Conservation (phyloP, 2,329 filamentous ascomycete genomes). For the Colletotrichum camelliae region DNA sequence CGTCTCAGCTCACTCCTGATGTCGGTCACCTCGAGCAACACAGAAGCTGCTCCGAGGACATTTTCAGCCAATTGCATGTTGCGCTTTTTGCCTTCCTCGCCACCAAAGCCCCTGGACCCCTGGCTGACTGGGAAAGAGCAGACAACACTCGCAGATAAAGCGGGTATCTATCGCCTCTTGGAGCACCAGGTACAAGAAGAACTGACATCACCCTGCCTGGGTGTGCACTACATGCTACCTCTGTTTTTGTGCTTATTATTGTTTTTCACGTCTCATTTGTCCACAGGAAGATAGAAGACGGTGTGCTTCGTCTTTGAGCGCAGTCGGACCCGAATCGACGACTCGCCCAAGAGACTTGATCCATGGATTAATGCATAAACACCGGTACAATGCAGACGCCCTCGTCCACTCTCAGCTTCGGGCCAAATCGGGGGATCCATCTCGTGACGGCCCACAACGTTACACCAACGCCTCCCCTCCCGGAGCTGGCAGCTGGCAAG, state of each 20-base stretch:
- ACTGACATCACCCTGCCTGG: conserved; percentile 12
- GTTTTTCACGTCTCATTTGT: neutral
- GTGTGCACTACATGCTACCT: neutral
- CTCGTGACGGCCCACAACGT: conserved; percentile 9
- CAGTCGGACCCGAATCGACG: neutral
- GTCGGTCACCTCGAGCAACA: neutral
- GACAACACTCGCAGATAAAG: conserved; percentile 18
- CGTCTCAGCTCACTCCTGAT: neutral
- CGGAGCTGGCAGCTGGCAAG: neutral
- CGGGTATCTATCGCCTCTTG: neutral
- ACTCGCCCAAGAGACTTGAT: neutral
- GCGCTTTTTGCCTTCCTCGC: neutral
- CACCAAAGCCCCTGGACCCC: conserved; percentile 2
- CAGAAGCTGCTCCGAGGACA: neutral
- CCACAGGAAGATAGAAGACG: neutral
- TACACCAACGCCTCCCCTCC: conserved; percentile 14
- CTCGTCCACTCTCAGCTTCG: neutral
- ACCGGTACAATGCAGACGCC: neutral
- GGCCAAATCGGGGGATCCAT: neutral
- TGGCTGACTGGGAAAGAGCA: neutral
- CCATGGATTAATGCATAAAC: conserved; percentile 9
- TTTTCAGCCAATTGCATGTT: neutral
- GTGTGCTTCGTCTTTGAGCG: neutral
- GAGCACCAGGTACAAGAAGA: neutral
- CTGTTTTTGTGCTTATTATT: neutral